Evolutionary conservation across 208 protist species (phyloP), one percentile per base, ranked within the genome.

Genomic region (Acanthamoeba triangularis): DNA sequence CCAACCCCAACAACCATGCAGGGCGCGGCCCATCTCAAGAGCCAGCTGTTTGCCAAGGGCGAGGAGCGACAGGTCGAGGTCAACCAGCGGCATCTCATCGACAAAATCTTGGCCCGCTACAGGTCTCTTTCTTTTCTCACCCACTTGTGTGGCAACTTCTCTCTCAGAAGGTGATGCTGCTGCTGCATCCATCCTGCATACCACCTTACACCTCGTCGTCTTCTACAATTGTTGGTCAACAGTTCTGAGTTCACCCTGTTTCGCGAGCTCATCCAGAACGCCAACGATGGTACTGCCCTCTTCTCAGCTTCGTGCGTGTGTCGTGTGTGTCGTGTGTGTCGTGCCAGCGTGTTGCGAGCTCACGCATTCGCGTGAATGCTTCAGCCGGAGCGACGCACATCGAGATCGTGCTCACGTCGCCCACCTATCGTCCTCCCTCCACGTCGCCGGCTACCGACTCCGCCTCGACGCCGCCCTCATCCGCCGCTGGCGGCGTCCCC

Each of bases 211-310:
- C n/a, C n/a, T n/a, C n/a, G n/a, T n/a, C n/a, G n/a, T n/a, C n/a
- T n/a, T n/a, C n/a, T n/a, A n/a, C n/a, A n/a, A n/a, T n/a, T 35
- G 14, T 74, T n/a, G n/a, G 35, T 65, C 41, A 8, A 20, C 63
- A 92, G 87, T 44, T 92, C 87, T 8, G 87, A 92, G 87, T 92
- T 92, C 87, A 92, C 87, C 33, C 41, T 92, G n/a, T 92, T 92
- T 33, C 54, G 87, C n/a, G 87, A 92, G 44, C 87, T 92, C 20
- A 92, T 92, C 33, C 87, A 92, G 44, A 92, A 92, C 28, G 87
- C 87, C 54, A 92, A 92, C 25, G 87, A 92, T 41, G 87, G 87
- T 92, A 91, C 20, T 63, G 47, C 41, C 3, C 20, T 59, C 20
- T 59, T 25, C 20, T 59, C 54, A 18, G 20, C 14, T 59, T n/a